Base-by-base conservation (phyloP, 1,284 basidiomycete species). In the Pholiota adiposa region DNA sequence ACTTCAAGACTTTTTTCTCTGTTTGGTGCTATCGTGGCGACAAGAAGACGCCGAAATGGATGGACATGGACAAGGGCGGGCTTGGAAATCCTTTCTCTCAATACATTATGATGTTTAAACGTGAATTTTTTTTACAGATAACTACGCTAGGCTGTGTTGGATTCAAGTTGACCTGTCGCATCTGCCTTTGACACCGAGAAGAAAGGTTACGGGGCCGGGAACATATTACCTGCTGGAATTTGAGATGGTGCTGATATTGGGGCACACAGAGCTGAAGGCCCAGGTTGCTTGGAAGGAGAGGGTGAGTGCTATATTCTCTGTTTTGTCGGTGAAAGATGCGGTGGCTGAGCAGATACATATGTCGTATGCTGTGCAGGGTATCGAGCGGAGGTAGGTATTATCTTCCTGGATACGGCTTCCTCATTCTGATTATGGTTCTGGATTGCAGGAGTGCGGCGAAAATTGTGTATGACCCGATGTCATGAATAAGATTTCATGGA, bases 201-300 rank as follows among this genome's bases (percentile, higher is more conserved):
- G 36, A 0, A 67, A 65, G 44, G 44, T 60, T 4, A 58, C n/a
- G 9, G 72, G 70, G 1, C 52, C 50, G 0, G 71, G 72, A 12
- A 54, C 54, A 4, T 80, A 74, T 54, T 85, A 78, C 61, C 65
- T 69, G 40, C 75, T 79, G 38, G 65, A 73, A 11, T 84, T 76
- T 64, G 75, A 80, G n/a, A 71, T 86, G 52, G 72, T 86, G 21
- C 69, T 86, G 49, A 70, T 76, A 34, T 83, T 83, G 58, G 84
- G 84, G 2, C 66, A 80, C 36, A 74, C 72, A 7, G 75, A 77
- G 51, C 54, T 77, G 55, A 73, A 70, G 51, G 74, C 73, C 0
- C 72, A 72, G 34, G 66, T 75, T 48, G 63, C 66, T 7, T 76
- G 73, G 73, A 69, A 65, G 55, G 71, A 74, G 36, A 65, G 68